Evolutionary conservation across 441 rosid genomes (phyloP).

Genomic region (Francoa sonchifolia): DNA sequence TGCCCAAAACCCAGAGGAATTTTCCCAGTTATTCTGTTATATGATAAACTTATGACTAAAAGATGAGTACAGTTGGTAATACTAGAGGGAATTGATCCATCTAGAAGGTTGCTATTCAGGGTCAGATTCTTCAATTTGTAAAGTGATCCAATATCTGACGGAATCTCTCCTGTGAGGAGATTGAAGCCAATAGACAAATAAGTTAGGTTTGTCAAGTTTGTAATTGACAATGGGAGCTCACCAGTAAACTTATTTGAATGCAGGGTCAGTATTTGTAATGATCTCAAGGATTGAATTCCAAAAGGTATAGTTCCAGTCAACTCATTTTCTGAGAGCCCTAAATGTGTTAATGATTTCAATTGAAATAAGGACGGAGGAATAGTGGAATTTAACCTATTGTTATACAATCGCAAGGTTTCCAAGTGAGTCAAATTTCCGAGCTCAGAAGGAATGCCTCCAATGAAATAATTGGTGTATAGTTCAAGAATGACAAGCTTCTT

Average conservation of each 20-base stretch:
- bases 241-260: constrained; percentile 56
- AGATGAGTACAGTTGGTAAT: constrained; percentile 59
- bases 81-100: constrained; percentile 64
- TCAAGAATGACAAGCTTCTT: constrained; percentile 38
- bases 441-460: constrained; percentile 53
- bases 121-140: constrained; percentile 50
- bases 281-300: constrained; percentile 41
- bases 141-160: constrained; percentile 47
- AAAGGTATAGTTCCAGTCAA: constrained; percentile 41
- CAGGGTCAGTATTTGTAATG: constrained; percentile 45
- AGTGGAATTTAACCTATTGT: constrained; percentile 44
- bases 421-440: constrained; percentile 47
- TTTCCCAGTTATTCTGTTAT: constrained; percentile 35
- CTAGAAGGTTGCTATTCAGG: constrained; percentile 32
- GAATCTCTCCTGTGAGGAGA: constrained; percentile 47
- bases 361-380: constrained; percentile 48
- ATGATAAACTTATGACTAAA: constrained; percentile 20
- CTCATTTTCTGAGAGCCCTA: constrained; percentile 55
- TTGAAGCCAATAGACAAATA: constrained; percentile 47
- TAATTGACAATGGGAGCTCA: constrained; percentile 47
- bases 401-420: constrained; percentile 29
- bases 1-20: constrained; percentile 49
- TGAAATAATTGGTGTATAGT: constrained; percentile 36
- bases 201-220: constrained; percentile 49
- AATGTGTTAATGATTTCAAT: constrained; percentile 31